Conservation (phyloP, 108 stramenopile genomes). For the Conticribra weissflogii region DNA sequence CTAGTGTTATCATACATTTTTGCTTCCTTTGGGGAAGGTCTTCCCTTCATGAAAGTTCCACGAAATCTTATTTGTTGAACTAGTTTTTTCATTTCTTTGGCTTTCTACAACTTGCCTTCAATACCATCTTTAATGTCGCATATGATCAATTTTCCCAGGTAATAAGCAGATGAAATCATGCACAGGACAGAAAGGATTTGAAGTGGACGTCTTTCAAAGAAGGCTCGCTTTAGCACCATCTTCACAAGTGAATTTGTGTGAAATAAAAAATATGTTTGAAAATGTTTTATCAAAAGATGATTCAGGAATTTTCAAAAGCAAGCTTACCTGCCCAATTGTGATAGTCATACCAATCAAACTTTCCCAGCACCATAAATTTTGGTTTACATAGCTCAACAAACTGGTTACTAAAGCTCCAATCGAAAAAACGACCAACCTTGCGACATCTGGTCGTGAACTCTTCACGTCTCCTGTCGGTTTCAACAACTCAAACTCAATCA, state of each 20-base stretch:
- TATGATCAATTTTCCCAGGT: constrained; percentile 13
- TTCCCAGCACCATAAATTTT: constrained; percentile 33
- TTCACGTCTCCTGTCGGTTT: constrained; percentile 1
- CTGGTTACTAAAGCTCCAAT: constrained; percentile 23
- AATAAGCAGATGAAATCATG: constrained; percentile 10
- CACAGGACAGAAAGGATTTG: constrained; percentile 15
- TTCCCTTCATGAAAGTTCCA: no score
- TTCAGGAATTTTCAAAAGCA: neutral
- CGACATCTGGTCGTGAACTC: constrained; percentile 10
- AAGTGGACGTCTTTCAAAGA: constrained; percentile 16
- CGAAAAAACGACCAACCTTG: constrained; percentile 22
- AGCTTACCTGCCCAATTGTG: constrained; percentile 18
- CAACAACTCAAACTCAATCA: constrained; percentile 35
- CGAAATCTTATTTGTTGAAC: no score
- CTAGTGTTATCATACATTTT: no score
- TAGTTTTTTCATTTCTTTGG: no score
- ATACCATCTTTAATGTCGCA: constrained; percentile 7
- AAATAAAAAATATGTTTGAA: neutral
- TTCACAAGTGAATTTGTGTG: neutral
- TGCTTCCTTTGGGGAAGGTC: no score
- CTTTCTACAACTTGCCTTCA: no score
- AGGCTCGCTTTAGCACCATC: constrained; percentile 9
- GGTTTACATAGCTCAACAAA: constrained; percentile 40
- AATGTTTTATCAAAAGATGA: neutral
- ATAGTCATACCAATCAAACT: constrained; percentile 29